Percentiles rank a stretch among this genome's conserved stretches.
These are phyloP conservation scores for Rugosomyces carneus DNA, from an alignment of 1,284 basidiomycete species.

Conservation along the genomic window DNA sequence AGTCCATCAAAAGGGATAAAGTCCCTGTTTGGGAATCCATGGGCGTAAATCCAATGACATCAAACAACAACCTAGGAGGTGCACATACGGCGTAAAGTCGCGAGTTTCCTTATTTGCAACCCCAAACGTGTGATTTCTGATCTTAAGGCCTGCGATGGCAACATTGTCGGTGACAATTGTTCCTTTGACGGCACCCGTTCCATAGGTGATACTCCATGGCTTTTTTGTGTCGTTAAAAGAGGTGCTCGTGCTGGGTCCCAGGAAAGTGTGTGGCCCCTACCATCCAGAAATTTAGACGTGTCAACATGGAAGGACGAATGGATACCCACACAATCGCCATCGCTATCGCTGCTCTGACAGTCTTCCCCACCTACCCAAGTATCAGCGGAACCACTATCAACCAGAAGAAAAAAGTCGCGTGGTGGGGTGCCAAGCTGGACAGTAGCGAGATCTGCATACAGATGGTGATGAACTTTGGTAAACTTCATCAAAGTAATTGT, in stretches of 20 bases:
- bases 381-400: constrained; percentile 28
- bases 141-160: constrained; percentile 52
- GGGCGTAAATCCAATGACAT: neutral
- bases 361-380: constrained; percentile 23
- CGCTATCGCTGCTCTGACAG: constrained; percentile 15
- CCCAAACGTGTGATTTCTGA: constrained; percentile 62
- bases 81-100: constrained; percentile 41
- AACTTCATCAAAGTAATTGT: neutral
- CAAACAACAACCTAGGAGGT: neutral
- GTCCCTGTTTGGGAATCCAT: constrained; percentile 25
- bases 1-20: constrained; percentile 64
- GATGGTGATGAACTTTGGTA: neutral
- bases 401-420: constrained; percentile 22
- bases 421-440: constrained; percentile 25
- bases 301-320: neutral
- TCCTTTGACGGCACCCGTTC: constrained; percentile 64
- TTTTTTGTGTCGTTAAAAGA: constrained; percentile 49
- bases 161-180: constrained; percentile 58
- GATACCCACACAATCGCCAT: constrained; percentile 23
- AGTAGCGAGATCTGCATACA: constrained; percentile 12
- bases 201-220: constrained; percentile 65
- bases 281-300: neutral
- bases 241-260: constrained; percentile 54
- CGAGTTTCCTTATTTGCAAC: constrained; percentile 51
- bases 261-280: constrained; percentile 54